phyloP scores from a whole-genome alignment of 176 grass and related monocot genomes.

The Oryza nivara region DNA sequence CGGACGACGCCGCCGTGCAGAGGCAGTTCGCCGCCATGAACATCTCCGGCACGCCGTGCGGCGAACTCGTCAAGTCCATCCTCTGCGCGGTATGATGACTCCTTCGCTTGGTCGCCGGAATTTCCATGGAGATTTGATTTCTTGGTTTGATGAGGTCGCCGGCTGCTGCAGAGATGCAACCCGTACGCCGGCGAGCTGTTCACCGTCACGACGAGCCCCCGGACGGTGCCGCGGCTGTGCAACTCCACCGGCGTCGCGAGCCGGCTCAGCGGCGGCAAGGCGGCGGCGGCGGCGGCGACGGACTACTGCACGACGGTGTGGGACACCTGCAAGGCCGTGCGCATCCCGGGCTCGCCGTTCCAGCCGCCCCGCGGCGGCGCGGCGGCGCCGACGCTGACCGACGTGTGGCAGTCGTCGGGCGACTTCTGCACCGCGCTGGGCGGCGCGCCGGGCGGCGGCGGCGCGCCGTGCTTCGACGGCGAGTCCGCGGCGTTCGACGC shows the following conservation, averaged over 20 bases:
- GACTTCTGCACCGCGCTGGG: constrained; percentile 70
- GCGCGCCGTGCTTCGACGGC: constrained; percentile 63
- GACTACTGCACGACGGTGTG: constrained; percentile 67
- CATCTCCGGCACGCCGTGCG: constrained; percentile 69
- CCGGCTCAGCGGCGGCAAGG: constrained; percentile 7
- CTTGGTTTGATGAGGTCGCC: not conserved
- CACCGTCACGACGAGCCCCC: constrained; percentile 45
- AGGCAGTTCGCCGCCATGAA: constrained; percentile 69
- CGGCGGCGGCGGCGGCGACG: not conserved
- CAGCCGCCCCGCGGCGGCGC: constrained; percentile 34
- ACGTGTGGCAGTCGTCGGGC: constrained; percentile 57
- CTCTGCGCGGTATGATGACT: constrained; percentile 61
- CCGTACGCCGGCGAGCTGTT: constrained; percentile 80
- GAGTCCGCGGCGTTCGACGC: constrained; percentile 55
- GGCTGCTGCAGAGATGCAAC: constrained; percentile 63
- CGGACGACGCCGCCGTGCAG: constrained; percentile 59
- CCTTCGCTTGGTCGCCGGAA: not conserved
- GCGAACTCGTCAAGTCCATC: constrained; percentile 64
- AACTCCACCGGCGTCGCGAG: constrained; percentile 44
- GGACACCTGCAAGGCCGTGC: constrained; percentile 75
- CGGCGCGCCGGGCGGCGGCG: constrained; percentile 7
- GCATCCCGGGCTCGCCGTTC: constrained; percentile 61
- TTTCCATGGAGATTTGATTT: not conserved
- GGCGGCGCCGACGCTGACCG: constrained; percentile 56
- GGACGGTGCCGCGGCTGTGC: constrained; percentile 66